These are phyloP conservation scores for Fusarium sp. DNA, from an alignment of 2,329 filamentous ascomycete species.

Conservation along the genomic window DNA sequence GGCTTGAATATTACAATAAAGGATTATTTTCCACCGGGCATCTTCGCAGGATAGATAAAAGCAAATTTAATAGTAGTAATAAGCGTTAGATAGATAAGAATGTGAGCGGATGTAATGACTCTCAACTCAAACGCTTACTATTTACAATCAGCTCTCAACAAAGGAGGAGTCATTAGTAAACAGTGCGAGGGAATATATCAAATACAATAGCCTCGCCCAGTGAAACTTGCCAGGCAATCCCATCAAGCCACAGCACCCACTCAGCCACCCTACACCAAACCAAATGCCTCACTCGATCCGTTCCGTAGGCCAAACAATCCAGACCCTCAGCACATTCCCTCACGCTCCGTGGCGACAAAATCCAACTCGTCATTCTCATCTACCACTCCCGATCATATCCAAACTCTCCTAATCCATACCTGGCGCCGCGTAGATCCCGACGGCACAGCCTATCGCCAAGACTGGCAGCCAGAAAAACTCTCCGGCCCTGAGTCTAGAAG, in stretches of 20 bases:
- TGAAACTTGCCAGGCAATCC: no score
- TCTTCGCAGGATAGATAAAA: no score
- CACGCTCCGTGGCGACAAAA: background rate
- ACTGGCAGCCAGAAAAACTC: background rate
- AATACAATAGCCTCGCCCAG: background rate
- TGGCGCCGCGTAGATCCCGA: background rate
- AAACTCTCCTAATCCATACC: background rate
- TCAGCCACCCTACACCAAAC: background rate
- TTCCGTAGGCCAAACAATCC: background rate
- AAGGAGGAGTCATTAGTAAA: no score
- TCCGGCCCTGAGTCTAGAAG: background rate
- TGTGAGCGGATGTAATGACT: no score
- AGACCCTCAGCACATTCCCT: background rate
- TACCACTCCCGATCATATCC: no score
- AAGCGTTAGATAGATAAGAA: no score
- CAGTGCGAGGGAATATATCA: no score
- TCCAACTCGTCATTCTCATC: no score
- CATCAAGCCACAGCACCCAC: background rate
- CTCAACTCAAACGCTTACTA: fast-evolving
- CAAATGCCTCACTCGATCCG: background rate
- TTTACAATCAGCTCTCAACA: no score
- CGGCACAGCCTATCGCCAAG: slow-evolving; percentile 7
- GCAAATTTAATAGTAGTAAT: no score
- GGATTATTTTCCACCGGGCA: no score
- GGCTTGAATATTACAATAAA: no score